A percentile compares a stretch with the other conserved stretches of the same genome.
Evolutionary conservation across 257 asterid genomes (phyloP).

Genomic region (Solanum chaucha): DNA sequence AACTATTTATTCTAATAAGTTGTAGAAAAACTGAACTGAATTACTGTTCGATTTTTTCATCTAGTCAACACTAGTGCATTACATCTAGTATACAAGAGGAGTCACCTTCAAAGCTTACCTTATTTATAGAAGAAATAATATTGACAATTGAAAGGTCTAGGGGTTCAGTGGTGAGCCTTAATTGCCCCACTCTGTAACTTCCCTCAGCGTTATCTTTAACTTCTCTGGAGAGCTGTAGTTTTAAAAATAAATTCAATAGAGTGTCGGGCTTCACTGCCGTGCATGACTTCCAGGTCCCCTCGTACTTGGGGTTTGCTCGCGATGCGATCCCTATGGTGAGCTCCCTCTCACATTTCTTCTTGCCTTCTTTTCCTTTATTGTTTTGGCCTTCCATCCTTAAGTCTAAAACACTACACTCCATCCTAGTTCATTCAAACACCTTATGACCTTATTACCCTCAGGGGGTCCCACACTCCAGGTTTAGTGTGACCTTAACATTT

Average conservation of each 20-base stretch:
- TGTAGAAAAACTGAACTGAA: neutral
- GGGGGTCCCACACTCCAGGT: neutral
- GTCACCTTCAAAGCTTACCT: neutral
- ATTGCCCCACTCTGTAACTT: neutral
- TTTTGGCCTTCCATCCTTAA: neutral
- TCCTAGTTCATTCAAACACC: neutral
- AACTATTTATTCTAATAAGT: neutral
- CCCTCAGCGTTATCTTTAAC: neutral
- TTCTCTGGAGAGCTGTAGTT: neutral
- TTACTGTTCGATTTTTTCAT: neutral
- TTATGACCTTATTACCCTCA: neutral
- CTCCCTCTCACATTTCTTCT: neutral
- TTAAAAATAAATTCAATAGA: neutral
- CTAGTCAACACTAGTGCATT: neutral
- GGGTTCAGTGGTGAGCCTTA: neutral
- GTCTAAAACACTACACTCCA: neutral
- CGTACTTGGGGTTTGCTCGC: neutral
- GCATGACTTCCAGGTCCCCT: neutral
- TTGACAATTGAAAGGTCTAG: neutral
- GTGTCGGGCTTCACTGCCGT: neutral
- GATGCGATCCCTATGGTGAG: neutral
- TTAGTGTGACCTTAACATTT: neutral
- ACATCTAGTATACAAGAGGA: neutral
- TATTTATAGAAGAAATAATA: neutral
- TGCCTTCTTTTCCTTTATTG: neutral